Conservation (phyloP, 176 grass and related monocot species). For the Dactylis glomerata region DNA sequence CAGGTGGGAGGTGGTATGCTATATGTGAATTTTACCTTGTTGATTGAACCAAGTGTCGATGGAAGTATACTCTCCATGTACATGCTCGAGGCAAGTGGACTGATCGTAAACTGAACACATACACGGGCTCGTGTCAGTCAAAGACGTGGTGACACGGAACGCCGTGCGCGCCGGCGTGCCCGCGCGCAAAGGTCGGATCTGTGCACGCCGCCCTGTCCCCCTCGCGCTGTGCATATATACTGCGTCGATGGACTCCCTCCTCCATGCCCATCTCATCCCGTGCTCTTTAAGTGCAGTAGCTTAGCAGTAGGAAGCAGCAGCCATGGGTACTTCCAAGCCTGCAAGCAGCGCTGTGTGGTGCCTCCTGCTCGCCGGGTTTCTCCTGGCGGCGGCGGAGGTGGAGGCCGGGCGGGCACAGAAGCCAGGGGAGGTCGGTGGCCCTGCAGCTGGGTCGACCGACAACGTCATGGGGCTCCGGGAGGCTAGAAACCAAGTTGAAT, state of each 20-base stretch:
- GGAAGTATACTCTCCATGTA: no score
- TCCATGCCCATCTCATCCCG: neutral
- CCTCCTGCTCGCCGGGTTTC: neutral
- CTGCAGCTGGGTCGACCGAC: no score
- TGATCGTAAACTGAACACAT: no score
- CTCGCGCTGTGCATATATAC: neutral
- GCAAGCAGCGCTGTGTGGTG: neutral
- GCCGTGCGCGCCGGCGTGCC: neutral
- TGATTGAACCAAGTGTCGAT: no score
- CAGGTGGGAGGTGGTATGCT: no score
- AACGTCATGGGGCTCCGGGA: no score
- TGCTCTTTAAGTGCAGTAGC: neutral
- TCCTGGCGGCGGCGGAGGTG: neutral
- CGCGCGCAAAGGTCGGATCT: neutral
- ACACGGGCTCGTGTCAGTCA: no score
- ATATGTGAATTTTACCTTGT: no score
- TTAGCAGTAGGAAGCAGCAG: neutral
- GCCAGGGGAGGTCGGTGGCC: neutral
- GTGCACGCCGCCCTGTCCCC: neutral
- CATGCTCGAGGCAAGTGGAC: no score
- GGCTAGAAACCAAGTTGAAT: no score
- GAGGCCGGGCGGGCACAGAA: neutral
- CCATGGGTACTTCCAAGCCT: neutral
- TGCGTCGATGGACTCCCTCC: neutral
- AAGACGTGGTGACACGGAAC: neutral